Conservation (phyloP, 139 green algal species). For the Eudorina sp. region DNA sequence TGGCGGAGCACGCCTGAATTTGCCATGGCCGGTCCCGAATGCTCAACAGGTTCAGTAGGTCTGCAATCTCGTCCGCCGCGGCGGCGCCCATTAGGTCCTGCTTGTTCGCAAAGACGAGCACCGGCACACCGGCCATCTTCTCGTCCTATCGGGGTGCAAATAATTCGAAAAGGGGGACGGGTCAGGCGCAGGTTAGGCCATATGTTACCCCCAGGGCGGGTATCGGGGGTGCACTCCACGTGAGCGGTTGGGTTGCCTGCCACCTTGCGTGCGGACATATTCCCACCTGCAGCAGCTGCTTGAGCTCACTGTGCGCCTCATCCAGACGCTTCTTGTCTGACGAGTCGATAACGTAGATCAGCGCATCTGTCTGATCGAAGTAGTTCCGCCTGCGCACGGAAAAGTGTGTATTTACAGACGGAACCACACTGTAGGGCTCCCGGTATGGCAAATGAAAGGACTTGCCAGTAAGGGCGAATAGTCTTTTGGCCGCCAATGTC, state of each 20-base stretch:
- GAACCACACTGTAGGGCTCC: too few relatives aligned
- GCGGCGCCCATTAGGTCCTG: conserved; percentile 79
- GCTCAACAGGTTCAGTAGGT: conserved; percentile 69
- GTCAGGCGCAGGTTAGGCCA: too few relatives aligned
- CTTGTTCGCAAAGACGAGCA: conserved; percentile 90
- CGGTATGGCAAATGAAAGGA: too few relatives aligned
- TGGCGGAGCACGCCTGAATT: conserved; percentile 83
- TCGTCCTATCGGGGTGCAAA: conserved; percentile 77
- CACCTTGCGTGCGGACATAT: neutral
- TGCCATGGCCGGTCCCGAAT: conserved; percentile 84
- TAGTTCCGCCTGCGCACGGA: conserved; percentile 80
- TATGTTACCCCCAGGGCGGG: too few relatives aligned
- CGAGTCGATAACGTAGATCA: conserved; percentile 89
- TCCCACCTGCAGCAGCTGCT: conserved; percentile 63
- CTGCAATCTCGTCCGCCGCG: conserved; percentile 75
- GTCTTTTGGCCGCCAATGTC: conserved; percentile 89
- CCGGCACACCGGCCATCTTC: conserved; percentile 78
- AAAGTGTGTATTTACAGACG: too few relatives aligned
- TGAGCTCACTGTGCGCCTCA: conserved; percentile 78
- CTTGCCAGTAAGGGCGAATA: conserved; percentile 87
- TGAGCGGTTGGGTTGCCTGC: too few relatives aligned
- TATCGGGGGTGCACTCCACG: too few relatives aligned
- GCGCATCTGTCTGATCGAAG: conserved; percentile 84
- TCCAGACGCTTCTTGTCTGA: conserved; percentile 82
- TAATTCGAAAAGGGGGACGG: too few relatives aligned